Evolutionary conservation across 1,284 basidiomycete species (phyloP).

Genomic region (Marasmius oreades): DNA sequence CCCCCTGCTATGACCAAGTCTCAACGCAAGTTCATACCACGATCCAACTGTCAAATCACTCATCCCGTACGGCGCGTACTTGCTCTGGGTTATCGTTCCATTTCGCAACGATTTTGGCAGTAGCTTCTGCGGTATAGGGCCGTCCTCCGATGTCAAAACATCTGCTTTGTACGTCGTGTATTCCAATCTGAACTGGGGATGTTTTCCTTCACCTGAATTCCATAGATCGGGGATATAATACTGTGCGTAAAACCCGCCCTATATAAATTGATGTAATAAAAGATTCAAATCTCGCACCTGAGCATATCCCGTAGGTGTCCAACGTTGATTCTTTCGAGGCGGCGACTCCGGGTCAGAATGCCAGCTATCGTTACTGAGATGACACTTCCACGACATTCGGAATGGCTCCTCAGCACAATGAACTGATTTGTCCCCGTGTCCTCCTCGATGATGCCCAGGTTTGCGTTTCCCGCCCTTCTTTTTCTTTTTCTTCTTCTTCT

Average conservation of each 20-base stretch:
- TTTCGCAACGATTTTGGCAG: constrained; percentile 57
- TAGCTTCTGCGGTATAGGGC: constrained; percentile 63
- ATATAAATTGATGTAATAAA: constrained; percentile 10
- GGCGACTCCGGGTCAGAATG: constrained; percentile 65
- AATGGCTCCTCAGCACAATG: constrained; percentile 52
- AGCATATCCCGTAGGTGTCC: constrained; percentile 77
- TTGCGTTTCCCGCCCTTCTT: constrained; percentile 31
- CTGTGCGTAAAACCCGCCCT: constrained; percentile 31
- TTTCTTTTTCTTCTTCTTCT: constrained; percentile 25
- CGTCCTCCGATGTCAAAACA: constrained; percentile 33
- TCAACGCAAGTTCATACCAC: constrained; percentile 71
- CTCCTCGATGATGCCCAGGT: constrained; percentile 45
- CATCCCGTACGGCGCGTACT: constrained; percentile 70
- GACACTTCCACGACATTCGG: constrained; percentile 56
- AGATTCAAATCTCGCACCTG: constrained; percentile 48
- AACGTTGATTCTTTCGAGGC: constrained; percentile 64
- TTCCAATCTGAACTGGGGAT: constrained; percentile 72
- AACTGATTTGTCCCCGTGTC: constrained; percentile 36
- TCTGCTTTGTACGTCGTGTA: constrained; percentile 65
- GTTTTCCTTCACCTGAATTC: constrained; percentile 45
- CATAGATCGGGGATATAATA: constrained; percentile 76
- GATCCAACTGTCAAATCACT: constrained; percentile 74
- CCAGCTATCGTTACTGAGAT: constrained; percentile 49
- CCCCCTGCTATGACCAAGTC: constrained; percentile 49
- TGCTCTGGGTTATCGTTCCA: constrained; percentile 39